phyloP scores from a whole-genome alignment of 805 yeast species.

The Kodamaea leandrae region DNA sequence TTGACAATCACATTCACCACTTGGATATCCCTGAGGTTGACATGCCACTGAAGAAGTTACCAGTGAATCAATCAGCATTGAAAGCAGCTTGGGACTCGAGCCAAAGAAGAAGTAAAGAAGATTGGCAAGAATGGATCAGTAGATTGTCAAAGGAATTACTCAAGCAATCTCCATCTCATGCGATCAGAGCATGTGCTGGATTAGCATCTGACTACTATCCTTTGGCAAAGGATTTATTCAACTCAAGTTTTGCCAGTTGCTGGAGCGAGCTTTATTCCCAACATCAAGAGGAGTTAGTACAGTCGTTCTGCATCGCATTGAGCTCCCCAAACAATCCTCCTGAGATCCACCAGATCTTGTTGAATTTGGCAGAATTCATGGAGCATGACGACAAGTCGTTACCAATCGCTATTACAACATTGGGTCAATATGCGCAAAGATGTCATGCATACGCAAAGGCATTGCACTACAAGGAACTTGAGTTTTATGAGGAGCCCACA shows the following conservation, averaged over 20 bases:
- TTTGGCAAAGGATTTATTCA: slow-evolving; percentile 84
- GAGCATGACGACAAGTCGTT: slow-evolving; percentile 95
- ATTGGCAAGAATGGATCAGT: slow-evolving; percentile 98
- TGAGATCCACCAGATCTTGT: slow-evolving; percentile 85
- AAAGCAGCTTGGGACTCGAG: slow-evolving; percentile 90
- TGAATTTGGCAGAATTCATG: slow-evolving; percentile 92
- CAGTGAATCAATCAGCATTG: slow-evolving; percentile 61
- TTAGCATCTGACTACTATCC: slow-evolving; percentile 86
- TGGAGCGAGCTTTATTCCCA: slow-evolving; percentile 91
- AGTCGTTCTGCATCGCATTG: slow-evolving; percentile 79
- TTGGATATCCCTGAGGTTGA: slow-evolving; percentile 61
- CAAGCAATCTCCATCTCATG: slow-evolving; percentile 92
- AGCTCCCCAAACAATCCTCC: slow-evolving; percentile 93
- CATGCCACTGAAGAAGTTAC: slow-evolving; percentile 68
- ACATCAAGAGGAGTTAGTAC: slow-evolving; percentile 85
- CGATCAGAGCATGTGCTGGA: slow-evolving; percentile 87
- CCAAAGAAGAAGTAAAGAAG: slow-evolving; percentile 85
- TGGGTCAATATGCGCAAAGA: slow-evolving; percentile 90
- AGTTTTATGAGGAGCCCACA: slow-evolving; percentile 89
- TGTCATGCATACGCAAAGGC: slow-evolving; percentile 99
- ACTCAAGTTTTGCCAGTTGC: slow-evolving; percentile 91
- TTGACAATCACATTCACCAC: slow-evolving; percentile 35
- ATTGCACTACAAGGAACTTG: slow-evolving; percentile 90
- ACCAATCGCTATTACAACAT: slow-evolving; percentile 84
- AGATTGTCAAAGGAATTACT: slow-evolving; percentile 79